Percentiles rank a stretch among this genome's conserved stretches.
These are phyloP conservation scores for Solanum pimpinellifolium DNA, from an alignment of 257 asterid genomes.

Conservation along the genomic window DNA sequence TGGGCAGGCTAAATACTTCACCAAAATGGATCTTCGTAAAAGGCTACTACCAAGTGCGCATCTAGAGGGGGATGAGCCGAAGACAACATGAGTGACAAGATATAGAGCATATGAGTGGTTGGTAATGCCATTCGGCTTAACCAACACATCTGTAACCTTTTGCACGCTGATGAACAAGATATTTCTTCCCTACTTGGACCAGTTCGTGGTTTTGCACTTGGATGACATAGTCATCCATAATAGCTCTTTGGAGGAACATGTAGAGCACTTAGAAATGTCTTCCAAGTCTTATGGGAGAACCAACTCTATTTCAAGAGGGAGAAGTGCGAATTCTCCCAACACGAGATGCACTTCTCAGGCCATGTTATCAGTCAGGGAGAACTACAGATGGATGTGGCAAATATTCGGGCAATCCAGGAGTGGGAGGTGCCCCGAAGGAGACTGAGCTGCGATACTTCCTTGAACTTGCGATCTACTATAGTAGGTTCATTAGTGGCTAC, in stretches of 20 bases:
- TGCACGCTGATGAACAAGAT: no score
- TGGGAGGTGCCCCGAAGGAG: not conserved
- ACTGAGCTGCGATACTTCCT: fast-evolving
- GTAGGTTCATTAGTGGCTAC: not conserved
- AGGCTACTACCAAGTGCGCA: no score
- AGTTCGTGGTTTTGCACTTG: not conserved
- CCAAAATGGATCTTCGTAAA: no score
- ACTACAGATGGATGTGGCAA: not conserved
- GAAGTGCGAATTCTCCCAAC: not conserved
- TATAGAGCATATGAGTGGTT: no score
- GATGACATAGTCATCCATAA: not conserved
- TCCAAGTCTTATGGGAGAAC: not conserved
- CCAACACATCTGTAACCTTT: no score
- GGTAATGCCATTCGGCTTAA: no score
- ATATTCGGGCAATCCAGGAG: not conserved
- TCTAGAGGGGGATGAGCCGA: no score
- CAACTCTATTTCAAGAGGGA: not conserved
- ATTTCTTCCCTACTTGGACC: no score
- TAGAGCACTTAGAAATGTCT: no score
- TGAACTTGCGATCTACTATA: not conserved
- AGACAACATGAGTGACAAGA: no score
- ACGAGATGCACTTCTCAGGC: not conserved
- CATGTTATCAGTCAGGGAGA: not conserved
- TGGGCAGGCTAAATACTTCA: no score
- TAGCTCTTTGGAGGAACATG: not conserved